Percentiles rank a stretch among this genome's conserved stretches.
Conservation (phyloP, 352 stramenopile genomes). For the Thraustochytrium sp. region DNA sequence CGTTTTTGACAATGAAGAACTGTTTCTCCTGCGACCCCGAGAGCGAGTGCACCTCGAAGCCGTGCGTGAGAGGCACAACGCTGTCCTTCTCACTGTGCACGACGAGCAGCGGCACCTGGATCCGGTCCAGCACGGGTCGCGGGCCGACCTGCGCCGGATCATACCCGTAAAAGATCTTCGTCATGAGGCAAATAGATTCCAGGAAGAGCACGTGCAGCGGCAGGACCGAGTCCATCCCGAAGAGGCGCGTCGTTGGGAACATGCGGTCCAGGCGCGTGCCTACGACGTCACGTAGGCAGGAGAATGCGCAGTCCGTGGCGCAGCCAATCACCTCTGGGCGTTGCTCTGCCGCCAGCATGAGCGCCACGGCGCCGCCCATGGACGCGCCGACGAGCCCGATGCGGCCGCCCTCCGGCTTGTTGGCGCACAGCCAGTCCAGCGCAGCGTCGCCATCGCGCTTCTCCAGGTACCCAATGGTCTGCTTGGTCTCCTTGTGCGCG, state of each 20-base stretch:
- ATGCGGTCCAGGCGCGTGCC: conserved; percentile 15
- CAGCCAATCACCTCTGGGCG: conserved; percentile 25
- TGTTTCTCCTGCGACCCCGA: neutral
- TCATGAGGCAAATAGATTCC: conserved; percentile 21
- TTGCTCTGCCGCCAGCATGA: conserved; percentile 3
- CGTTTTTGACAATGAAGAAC: conserved; percentile 27
- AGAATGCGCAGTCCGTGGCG: conserved; percentile 35
- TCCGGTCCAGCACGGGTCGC: neutral
- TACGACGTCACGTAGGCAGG: conserved; percentile 15
- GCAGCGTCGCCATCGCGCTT: conserved; percentile 4
- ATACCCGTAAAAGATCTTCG: conserved; percentile 7
- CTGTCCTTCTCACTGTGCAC: conserved; percentile 39
- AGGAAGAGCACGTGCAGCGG: conserved; percentile 16
- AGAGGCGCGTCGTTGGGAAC: conserved; percentile 33
- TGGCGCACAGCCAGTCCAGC: conserved; percentile 32
- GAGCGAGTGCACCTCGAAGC: neutral
- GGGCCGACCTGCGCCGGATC: neutral
- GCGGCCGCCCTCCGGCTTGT: conserved; percentile 9
- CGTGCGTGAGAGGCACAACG: conserved; percentile 34
- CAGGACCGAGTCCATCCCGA: conserved; percentile 21
- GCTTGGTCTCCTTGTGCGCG: neutral
- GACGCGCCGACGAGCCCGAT: conserved; percentile 30
- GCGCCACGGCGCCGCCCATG: conserved; percentile 30
- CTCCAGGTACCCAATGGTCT: conserved; percentile 32
- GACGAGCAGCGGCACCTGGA: conserved; percentile 10